Conservation (phyloP, 441 rosid genomes). For the Mallotus repandus region DNA sequence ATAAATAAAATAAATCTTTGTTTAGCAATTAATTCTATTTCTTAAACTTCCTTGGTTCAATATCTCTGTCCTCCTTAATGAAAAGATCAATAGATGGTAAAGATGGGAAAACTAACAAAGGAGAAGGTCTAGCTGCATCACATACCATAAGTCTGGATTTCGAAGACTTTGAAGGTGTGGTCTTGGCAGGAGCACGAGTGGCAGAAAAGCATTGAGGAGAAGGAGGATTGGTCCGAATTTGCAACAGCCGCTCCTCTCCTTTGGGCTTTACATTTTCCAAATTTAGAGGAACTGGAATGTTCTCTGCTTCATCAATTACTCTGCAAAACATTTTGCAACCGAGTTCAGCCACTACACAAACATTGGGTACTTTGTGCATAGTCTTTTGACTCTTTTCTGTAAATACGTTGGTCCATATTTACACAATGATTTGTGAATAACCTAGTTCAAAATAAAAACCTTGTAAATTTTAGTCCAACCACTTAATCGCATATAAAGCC, state of each 20-base stretch:
- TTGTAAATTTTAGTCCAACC: too few species aligned
- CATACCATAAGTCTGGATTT: constrained; percentile 57
- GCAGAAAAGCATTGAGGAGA: constrained; percentile 97
- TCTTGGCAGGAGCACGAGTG: constrained; percentile 31
- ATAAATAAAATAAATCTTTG: too few species aligned
- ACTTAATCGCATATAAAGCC: too few species aligned
- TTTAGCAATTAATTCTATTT: too few species aligned
- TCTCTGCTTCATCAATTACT: constrained; percentile 42
- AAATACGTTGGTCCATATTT: background rate
- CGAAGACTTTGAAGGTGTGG: constrained; percentile 46
- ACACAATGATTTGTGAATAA: too few species aligned
- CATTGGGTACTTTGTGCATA: too few species aligned
- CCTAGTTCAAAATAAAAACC: too few species aligned
- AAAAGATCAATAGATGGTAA: background rate
- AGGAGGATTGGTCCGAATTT: constrained; percentile 78
- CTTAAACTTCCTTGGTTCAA: too few species aligned
- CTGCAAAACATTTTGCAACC: constrained; percentile 27
- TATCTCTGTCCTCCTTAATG: background rate
- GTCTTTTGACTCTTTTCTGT: background rate
- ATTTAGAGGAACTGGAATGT: constrained; percentile 42
- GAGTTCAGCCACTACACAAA: background rate
- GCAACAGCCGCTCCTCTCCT: constrained; percentile 50
- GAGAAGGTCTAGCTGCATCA: background rate
- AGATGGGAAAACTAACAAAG: background rate
- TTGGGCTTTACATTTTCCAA: constrained; percentile 48